Evolutionary conservation across 306 rosid genomes (phyloP).

Genomic region (Quercus cerris): DNA sequence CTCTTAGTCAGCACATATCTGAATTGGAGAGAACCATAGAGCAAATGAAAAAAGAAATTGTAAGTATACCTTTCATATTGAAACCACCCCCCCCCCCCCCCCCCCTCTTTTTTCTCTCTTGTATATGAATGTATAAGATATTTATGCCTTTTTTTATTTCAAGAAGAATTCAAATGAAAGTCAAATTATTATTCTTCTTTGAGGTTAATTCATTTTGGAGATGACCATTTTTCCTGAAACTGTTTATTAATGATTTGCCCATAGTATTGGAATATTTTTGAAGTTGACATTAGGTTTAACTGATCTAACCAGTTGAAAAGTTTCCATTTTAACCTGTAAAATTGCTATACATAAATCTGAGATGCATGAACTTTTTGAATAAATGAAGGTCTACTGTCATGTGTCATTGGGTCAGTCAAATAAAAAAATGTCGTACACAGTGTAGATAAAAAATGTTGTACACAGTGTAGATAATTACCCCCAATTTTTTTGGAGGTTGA

Average conservation of each 20-base stretch:
- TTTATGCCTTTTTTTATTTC: not conserved
- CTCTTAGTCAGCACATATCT: slow-evolving; percentile 85
- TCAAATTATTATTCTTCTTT: not conserved
- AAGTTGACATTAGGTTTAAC: not conserved
- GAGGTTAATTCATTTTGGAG: not conserved
- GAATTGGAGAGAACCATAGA: slow-evolving; percentile 63
- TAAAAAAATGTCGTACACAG: not conserved
- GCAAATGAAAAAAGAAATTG: slow-evolving; percentile 75
- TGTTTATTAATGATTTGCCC: not conserved
- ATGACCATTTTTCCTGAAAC: not conserved
- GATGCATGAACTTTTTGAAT: not conserved
- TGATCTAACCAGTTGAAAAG: not conserved
- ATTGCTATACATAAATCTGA: not conserved
- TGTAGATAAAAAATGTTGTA: too few species aligned
- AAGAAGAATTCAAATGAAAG: not conserved
- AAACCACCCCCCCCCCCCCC: not conserved
- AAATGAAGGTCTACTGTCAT: not conserved
- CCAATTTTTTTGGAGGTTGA: too few species aligned
- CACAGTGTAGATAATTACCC: too few species aligned
- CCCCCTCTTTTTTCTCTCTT: not conserved
- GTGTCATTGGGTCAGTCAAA: not conserved
- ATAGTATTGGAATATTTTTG: not conserved
- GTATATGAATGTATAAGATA: not conserved
- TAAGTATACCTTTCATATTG: slow-evolving; percentile 34
- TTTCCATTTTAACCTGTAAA: not conserved